Conservation (phyloP, 352 stramenopile species). For the Globisporangium lucens region DNA sequence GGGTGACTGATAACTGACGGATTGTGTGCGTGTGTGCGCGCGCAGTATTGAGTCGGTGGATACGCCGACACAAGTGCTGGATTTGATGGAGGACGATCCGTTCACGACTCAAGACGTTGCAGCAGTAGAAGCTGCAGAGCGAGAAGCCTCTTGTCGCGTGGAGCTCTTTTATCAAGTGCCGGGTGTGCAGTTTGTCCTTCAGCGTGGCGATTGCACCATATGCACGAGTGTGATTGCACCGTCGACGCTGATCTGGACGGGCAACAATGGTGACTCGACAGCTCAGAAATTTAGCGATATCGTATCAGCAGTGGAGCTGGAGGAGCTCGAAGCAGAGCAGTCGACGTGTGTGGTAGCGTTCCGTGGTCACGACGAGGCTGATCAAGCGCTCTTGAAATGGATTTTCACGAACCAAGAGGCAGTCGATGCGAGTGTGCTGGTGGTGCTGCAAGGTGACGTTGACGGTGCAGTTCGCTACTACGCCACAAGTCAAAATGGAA, state of each 20-base stretch:
- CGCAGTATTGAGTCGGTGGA: slow-evolving; percentile 7
- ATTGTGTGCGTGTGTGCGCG: not conserved
- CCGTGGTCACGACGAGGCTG: slow-evolving; percentile 11
- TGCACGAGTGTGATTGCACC: slow-evolving; percentile 52
- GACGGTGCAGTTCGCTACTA: slow-evolving; percentile 50
- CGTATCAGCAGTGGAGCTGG: slow-evolving; percentile 26
- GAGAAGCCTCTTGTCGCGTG: not conserved
- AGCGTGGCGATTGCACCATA: slow-evolving; percentile 27
- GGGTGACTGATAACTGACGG: not conserved
- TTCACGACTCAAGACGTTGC: slow-evolving; percentile 1
- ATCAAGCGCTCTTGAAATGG: slow-evolving; percentile 21
- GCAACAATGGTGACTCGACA: not conserved
- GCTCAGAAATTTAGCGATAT: not conserved
- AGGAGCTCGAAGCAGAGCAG: slow-evolving; percentile 64
- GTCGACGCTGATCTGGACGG: slow-evolving; percentile 38
- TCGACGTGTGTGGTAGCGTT: slow-evolving; percentile 40
- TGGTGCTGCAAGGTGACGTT: slow-evolving; percentile 57
- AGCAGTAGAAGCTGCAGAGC: not conserved
- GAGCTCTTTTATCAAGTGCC: slow-evolving; percentile 30
- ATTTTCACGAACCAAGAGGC: slow-evolving; percentile 23
- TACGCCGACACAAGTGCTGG: slow-evolving; percentile 9
- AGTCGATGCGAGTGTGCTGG: slow-evolving; percentile 14
- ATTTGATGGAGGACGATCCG: slow-evolving; percentile 6
- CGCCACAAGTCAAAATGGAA: not conserved
- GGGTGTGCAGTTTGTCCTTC: slow-evolving; percentile 35